These are phyloP conservation scores for Oryza rufipogon DNA, from an alignment of 176 grass and related monocot species.

Conservation along the genomic window DNA sequence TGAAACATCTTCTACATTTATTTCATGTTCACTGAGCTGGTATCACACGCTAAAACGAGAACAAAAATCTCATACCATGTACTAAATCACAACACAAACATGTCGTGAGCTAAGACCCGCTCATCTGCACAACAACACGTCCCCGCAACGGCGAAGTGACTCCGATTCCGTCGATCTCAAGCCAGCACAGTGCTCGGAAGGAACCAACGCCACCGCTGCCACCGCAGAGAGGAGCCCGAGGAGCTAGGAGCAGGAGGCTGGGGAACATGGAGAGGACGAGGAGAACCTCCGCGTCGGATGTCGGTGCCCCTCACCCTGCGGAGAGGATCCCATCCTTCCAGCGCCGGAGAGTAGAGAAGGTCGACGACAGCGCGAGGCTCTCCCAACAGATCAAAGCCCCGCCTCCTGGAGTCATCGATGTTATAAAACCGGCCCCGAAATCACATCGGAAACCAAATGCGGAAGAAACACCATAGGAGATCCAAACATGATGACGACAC, in stretches of 20 bases:
- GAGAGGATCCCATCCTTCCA: no score
- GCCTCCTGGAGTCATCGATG: no score
- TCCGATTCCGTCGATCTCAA: neutral
- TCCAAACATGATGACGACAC: no score
- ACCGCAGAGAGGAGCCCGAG: conserved; percentile 33
- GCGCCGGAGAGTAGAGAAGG: no score
- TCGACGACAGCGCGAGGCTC: no score
- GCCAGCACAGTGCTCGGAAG: neutral
- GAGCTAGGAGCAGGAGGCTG: conserved; percentile 40
- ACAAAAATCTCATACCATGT: neutral
- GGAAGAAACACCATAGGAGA: no score
- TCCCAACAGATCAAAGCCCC: no score
- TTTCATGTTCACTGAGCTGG: no score
- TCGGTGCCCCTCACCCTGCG: neutral
- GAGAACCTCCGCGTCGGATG: conserved; percentile 25
- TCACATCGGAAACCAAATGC: no score
- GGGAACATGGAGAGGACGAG: conserved; percentile 40
- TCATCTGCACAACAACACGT: neutral
- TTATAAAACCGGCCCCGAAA: no score
- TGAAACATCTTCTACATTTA: conserved; percentile 94
- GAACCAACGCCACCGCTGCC: neutral
- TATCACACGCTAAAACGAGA: neutral
- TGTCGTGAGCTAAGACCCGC: neutral
- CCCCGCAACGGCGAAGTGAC: neutral
- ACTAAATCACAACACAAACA: neutral